Evolutionary conservation across 2,329 filamentous ascomycete species (phyloP).

Genomic region (Elsinoe arachidis): DNA sequence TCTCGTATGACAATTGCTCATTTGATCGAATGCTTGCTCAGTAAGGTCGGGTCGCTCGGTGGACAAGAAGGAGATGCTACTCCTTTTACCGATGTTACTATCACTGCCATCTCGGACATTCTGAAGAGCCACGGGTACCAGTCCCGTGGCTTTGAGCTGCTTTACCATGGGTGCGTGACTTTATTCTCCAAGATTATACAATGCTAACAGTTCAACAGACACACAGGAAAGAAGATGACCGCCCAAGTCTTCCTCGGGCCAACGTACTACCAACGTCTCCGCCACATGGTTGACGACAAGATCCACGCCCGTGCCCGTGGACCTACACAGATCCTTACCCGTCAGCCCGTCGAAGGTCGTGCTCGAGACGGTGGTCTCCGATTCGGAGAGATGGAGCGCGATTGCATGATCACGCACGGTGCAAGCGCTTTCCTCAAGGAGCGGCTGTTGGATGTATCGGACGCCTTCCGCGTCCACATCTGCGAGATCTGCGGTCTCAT

Average conservation of each 20-base stretch:
- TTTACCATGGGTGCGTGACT: constrained; percentile 65
- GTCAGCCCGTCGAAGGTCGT: constrained; percentile 96
- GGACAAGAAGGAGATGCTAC: constrained; percentile 96
- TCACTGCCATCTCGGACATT: constrained; percentile 81
- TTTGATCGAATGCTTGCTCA: constrained; percentile 97
- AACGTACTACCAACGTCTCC: constrained; percentile 96
- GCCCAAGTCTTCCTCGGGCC: constrained; percentile 95
- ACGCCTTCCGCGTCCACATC: constrained; percentile 95
- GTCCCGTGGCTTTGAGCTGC: constrained; percentile 91
- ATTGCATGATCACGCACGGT: constrained; percentile 99
- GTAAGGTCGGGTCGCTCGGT: constrained; percentile 87
- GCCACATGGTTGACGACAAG: constrained; percentile 99
- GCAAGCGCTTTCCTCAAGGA: constrained; percentile 96
- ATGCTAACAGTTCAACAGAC: constrained; percentile 36
- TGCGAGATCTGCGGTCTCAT: constrained; percentile 98
- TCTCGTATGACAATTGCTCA: constrained; percentile 99
- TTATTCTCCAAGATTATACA: no score
- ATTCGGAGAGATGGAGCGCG: constrained; percentile 99
- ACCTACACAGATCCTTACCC: constrained; percentile 91
- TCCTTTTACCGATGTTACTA: constrained; percentile 94
- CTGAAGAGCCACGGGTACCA: constrained; percentile 89
- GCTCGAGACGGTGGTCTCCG: constrained; percentile 94
- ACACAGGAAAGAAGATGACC: constrained; percentile 87
- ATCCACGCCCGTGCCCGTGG: constrained; percentile 98
- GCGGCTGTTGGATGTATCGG: constrained; percentile 90